Percentiles rank a stretch among this genome's conserved stretches.
Evolutionary conservation across 176 grass and related monocot species (phyloP).

Genomic region (Oryza glaberrima): DNA sequence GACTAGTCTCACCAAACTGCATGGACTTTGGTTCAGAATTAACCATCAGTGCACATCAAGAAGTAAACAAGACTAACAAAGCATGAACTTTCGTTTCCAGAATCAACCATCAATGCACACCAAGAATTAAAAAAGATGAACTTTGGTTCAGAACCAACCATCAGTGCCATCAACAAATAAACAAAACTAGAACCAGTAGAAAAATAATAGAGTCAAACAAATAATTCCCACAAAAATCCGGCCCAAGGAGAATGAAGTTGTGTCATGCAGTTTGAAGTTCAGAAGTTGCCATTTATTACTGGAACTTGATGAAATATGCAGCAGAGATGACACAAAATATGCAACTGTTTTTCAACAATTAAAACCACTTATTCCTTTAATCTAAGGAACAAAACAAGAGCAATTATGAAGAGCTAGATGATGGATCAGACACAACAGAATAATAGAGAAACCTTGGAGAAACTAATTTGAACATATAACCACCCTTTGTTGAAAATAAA

Average conservation of each 20-base stretch:
- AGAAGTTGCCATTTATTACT: conserved; percentile 10
- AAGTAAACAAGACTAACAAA: background rate
- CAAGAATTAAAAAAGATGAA: background rate
- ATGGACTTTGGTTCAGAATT: conserved; percentile 15
- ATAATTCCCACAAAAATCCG: background rate
- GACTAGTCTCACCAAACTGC: background rate
- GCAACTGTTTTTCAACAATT: conserved; percentile 24
- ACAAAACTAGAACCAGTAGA: background rate
- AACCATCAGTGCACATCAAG: background rate
- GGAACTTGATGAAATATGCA: background rate
- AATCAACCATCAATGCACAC: conserved; percentile 1
- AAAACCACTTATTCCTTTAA: conserved; percentile 15
- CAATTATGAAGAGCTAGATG: background rate
- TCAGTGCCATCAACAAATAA: background rate
- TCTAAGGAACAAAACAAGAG: conserved; percentile 14
- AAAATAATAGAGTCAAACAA: background rate
- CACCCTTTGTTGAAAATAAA: background rate
- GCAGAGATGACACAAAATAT: background rate
- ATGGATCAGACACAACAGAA: conserved; percentile 24
- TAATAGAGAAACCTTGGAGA: background rate
- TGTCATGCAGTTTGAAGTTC: background rate
- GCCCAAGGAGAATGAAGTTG: background rate
- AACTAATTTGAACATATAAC: background rate
- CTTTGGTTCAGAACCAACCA: no score
- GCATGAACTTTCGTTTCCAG: conserved; percentile 1